A percentile compares a stretch with the other conserved stretches of the same genome.
phyloP scores from a whole-genome alignment of 108 stramenopile species.

The Skeletonema marinoi region DNA sequence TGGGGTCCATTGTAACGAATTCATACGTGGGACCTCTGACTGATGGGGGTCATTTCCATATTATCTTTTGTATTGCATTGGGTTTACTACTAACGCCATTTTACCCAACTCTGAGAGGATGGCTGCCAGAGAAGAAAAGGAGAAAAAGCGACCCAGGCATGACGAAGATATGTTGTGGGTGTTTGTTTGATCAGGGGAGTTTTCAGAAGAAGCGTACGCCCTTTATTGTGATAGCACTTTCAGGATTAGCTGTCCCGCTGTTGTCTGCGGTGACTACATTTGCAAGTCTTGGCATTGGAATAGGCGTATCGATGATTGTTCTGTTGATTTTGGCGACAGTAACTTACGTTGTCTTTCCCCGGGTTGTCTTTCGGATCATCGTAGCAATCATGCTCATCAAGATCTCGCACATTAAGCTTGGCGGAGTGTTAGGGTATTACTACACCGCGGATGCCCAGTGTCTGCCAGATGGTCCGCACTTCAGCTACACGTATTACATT shows the following conservation, averaged over 20 bases:
- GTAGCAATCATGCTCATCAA: conserved; percentile 34
- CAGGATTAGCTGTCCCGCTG: conserved; percentile 34
- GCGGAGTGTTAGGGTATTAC: conserved; percentile 37
- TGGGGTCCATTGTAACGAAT: conserved; percentile 25
- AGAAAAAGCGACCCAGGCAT: conserved; percentile 28
- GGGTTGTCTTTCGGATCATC: conserved; percentile 26
- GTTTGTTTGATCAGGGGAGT: conserved; percentile 35
- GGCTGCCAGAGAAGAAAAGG: conserved; percentile 50
- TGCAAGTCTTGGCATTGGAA: conserved; percentile 33
- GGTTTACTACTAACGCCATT: conserved; percentile 30
- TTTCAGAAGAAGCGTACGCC: conserved; percentile 43
- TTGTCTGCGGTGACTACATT: conserved; percentile 42
- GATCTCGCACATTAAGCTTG: conserved; percentile 19
- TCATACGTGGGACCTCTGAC: conserved; percentile 49
- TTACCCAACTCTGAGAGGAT: conserved; percentile 46
- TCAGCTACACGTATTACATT: conserved; percentile 51
- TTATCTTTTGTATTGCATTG: conserved; percentile 43
- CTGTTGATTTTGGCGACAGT: conserved; percentile 5
- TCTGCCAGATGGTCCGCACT: conserved; percentile 44
- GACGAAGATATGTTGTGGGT: conserved; percentile 31
- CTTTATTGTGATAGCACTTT: conserved; percentile 47
- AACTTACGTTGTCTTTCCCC: conserved; percentile 32
- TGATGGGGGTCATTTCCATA: conserved; percentile 38
- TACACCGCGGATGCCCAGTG: conserved; percentile 43
- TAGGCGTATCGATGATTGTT: conserved; percentile 20